A percentile compares a stretch with the other conserved stretches of the same genome.
phyloP scores from a whole-genome alignment of 2,329 filamentous ascomycete species.

The Aspergillus puulaauensis region DNA sequence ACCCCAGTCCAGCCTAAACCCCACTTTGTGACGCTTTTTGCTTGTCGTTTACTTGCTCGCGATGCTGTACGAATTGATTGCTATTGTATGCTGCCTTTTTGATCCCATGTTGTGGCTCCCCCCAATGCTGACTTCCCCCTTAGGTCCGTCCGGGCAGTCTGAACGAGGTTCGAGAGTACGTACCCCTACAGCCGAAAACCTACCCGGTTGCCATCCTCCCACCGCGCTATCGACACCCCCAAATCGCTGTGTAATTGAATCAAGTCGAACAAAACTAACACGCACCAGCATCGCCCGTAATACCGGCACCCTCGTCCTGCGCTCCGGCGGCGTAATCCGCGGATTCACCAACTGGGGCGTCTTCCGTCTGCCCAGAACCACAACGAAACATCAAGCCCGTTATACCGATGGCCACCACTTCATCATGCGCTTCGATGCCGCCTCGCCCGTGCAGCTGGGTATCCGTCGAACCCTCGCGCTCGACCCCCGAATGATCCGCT shows the following conservation, averaged over 20 bases:
- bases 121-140: constrained; percentile 18
- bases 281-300: constrained; percentile 76
- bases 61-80: constrained; percentile 98
- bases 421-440: constrained; percentile 91
- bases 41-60: constrained; percentile 3
- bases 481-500: constrained; percentile 87
- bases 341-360: constrained; percentile 94
- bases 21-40: constrained; percentile 6
- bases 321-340: constrained; percentile 82
- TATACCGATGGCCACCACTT: constrained; percentile 93
- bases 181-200: constrained; percentile 16
- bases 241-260: not conserved
- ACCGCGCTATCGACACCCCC: not conserved
- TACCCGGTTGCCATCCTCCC: not conserved
- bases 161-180: constrained; percentile 91
- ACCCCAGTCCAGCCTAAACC: constrained; percentile 17
- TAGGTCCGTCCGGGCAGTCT: constrained; percentile 91
- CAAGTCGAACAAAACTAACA: not conserved
- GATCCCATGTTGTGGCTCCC: not conserved
- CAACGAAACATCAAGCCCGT: constrained; percentile 76
- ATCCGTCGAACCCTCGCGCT: constrained; percentile 74
- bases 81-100: constrained; percentile 66
- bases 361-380: constrained; percentile 78
- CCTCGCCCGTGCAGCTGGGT: constrained; percentile 69
- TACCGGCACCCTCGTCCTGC: constrained; percentile 78